Evolutionary conservation across 176 grass and related monocot genomes (phyloP), one percentile per base, ranked within the genome.

Genomic region (Juncus effusus): DNA sequence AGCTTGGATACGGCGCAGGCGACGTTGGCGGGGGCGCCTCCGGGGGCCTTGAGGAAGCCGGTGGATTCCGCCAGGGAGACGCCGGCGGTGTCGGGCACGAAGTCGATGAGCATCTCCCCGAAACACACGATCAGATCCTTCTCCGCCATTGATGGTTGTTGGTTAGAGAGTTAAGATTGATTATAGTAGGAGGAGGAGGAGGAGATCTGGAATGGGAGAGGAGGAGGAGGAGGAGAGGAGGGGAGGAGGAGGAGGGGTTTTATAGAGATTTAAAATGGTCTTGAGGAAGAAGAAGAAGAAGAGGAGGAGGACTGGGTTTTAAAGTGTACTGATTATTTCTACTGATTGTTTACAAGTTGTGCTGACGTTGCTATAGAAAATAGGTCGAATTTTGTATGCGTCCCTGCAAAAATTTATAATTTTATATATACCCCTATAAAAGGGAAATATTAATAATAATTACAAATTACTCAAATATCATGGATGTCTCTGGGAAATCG

Each of bases 31-130:
- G 91, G 87, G 0, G 91, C 91, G 40, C 91, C 91, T 1, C 91
- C 91, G 0, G 87, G 91, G 0, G 91, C 91, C 78, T 96, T 96
- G 60, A 96, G 62, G 81, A 96, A 96, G 1, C 91, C 91, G 0
- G 71, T 80, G 0, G 91, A 96, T 51, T 96, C 91, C 4, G 87
- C 91, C 0, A 96, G 91, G 9, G 91, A 96, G 16, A 96, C 36
- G 0, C 91, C 87, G 3, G 91, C 83, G 0, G 82, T 81, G 75
- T 96, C 76, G 0, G 87, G 91, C 3, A 96, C 87, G 81, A 90
- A 96, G 63, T 96, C 91, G 67, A 96, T 90, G 0, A 90, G 78
- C 91, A 96, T 96, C 81, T 96, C 91, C 3, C 91, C 91, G 16
- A 96, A 96, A 0, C 79, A 90, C 1, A 95, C 86, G 3, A 95